Evolutionary conservation across 2,329 filamentous ascomycete genomes (phyloP).

Genomic region (Lecanoromycetidae sp.): DNA sequence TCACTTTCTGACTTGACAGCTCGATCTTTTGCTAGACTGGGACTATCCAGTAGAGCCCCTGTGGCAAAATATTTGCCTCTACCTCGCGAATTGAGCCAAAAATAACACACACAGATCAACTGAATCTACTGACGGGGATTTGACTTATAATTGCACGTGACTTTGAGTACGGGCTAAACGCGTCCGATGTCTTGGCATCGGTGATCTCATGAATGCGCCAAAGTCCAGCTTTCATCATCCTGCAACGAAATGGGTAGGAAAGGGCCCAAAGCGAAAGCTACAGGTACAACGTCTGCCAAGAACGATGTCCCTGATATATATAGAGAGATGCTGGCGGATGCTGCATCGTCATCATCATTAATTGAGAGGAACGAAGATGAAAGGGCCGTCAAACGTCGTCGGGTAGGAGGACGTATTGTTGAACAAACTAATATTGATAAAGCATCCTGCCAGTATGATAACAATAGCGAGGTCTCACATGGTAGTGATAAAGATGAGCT

Average conservation of each 20-base stretch:
- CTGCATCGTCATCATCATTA: constrained; percentile 26
- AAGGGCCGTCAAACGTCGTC: constrained; percentile 30
- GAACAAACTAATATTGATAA: constrained; percentile 15
- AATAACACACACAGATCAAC: too few species aligned
- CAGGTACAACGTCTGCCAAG: background rate
- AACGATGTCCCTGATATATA: constrained; percentile 28
- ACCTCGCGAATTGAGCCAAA: too few species aligned
- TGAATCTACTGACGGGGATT: too few species aligned
- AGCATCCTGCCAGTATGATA: constrained; percentile 12
- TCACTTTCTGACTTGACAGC: too few species aligned
- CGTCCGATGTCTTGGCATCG: too few species aligned
- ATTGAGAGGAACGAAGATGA: constrained; percentile 20
- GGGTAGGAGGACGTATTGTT: constrained; percentile 22
- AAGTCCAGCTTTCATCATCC: too few species aligned
- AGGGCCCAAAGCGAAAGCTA: background rate
- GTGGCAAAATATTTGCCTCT: too few species aligned
- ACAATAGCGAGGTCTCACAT: constrained; percentile 1
- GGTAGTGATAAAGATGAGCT: constrained; percentile 15
- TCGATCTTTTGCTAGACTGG: too few species aligned
- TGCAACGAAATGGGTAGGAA: background rate
- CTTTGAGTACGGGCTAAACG: too few species aligned
- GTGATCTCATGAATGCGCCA: too few species aligned
- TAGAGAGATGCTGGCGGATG: constrained; percentile 32
- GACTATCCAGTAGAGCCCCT: too few species aligned
- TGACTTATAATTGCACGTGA: too few species aligned